A percentile compares a stretch with the other conserved stretches of the same genome.
Evolutionary conservation across 306 rosid species (phyloP).

Genomic region (Corylus heterophylla): DNA sequence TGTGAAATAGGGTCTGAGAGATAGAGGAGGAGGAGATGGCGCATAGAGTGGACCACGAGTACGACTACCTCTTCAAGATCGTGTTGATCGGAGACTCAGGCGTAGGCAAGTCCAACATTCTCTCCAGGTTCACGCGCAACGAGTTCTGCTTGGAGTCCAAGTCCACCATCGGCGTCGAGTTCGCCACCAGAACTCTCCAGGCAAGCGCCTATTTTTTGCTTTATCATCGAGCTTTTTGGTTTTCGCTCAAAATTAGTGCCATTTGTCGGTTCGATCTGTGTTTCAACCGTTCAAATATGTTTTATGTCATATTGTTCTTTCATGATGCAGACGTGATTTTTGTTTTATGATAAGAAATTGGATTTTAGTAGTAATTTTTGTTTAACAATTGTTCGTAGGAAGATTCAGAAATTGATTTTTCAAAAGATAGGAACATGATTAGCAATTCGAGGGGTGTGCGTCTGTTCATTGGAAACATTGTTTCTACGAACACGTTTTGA

Average conservation of each 20-base stretch:
- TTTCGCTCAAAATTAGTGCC: neutral
- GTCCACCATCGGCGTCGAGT: slow-evolving; percentile 97
- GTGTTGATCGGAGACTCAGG: slow-evolving; percentile 98
- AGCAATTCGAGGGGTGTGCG: neutral
- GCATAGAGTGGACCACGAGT: slow-evolving; percentile 93
- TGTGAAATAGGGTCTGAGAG: slow-evolving; percentile 39
- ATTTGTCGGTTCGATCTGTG: neutral
- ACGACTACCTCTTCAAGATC: slow-evolving; percentile 94
- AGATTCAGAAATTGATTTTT: neutral
- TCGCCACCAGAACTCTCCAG: slow-evolving; percentile 97
- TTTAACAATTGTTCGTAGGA: neutral
- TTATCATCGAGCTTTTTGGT: neutral
- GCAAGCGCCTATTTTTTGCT: slow-evolving; percentile 35
- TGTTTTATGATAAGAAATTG: neutral
- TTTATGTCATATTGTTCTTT: neutral
- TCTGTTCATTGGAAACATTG: neutral
- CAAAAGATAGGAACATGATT: neutral
- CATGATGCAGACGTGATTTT: neutral
- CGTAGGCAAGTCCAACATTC: slow-evolving; percentile 95
- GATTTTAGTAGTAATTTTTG: neutral
- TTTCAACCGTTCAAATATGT: neutral
- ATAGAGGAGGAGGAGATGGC: slow-evolving; percentile 71
- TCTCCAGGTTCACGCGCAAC: slow-evolving; percentile 93
- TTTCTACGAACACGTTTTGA: neutral
- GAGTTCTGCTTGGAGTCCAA: slow-evolving; percentile 97